Evolutionary conservation across 2,329 filamentous ascomycete genomes (phyloP).

Genomic region (Ophiocordyceps australis): DNA sequence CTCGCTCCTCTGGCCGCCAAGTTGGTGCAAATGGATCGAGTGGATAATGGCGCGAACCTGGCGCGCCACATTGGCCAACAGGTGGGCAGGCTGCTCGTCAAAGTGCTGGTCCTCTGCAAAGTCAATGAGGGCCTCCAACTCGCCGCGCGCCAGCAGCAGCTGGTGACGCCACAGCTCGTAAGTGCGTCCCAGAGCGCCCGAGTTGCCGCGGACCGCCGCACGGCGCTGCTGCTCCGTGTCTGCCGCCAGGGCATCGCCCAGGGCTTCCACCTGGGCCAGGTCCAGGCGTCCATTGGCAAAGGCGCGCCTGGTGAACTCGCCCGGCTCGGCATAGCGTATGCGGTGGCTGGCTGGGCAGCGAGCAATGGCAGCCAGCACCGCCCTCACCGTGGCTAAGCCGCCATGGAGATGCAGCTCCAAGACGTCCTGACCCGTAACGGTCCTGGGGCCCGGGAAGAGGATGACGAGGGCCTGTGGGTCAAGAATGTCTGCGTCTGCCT

Average conservation of each 20-base stretch:
- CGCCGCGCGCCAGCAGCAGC: constrained; percentile 66
- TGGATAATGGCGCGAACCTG: constrained; percentile 44
- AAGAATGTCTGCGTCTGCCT: constrained; percentile 30
- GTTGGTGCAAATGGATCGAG: constrained; percentile 50
- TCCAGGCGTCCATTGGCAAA: constrained; percentile 78
- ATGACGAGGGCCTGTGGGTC: constrained; percentile 70
- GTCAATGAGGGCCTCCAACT: constrained; percentile 90
- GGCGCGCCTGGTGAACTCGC: constrained; percentile 85
- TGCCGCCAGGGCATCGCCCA: constrained; percentile 43
- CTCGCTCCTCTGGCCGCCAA: constrained; percentile 67
- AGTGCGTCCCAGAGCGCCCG: constrained; percentile 46
- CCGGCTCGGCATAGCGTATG: constrained; percentile 81
- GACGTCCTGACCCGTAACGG: constrained; percentile 82
- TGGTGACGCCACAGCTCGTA: constrained; percentile 73
- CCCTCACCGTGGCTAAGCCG: constrained; percentile 72
- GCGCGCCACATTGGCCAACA: constrained; percentile 49
- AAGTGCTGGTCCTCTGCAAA: constrained; percentile 97
- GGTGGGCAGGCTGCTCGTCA: constrained; percentile 61
- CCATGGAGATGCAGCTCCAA: constrained; percentile 93
- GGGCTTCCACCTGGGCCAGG: constrained; percentile 61
- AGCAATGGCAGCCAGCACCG: constrained; percentile 64
- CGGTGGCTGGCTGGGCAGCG: constrained; percentile 16
- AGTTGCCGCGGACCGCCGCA: constrained; percentile 64
- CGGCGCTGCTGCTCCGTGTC: constrained; percentile 88
- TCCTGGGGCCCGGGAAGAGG: constrained; percentile 64